phyloP scores from a whole-genome alignment of 2,329 filamentous ascomycete genomes.

The Pseudocercospora musae region DNA sequence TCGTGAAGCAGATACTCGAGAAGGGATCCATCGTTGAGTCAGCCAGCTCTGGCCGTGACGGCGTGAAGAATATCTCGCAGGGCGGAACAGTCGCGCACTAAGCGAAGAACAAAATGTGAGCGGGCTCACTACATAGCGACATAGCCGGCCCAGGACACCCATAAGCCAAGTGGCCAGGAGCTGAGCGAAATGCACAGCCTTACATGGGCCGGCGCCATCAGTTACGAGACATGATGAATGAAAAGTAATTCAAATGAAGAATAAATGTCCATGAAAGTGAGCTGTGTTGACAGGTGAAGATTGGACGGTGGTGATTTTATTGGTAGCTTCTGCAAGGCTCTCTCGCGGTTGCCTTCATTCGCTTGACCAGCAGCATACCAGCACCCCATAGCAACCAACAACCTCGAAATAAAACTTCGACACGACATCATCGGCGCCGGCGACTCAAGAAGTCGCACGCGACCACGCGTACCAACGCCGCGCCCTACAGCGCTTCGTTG shows the following conservation, averaged over 20 bases:
- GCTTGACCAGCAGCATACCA: not conserved
- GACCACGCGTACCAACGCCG: not conserved
- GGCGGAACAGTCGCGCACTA: constrained; percentile 35
- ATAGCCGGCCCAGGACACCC: not conserved
- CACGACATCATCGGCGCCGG: not conserved
- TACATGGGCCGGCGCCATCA: not conserved
- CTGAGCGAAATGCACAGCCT: not conserved
- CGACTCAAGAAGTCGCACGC: not conserved
- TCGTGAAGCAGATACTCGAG: constrained; percentile 76
- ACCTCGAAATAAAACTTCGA: not conserved
- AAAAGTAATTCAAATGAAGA: constrained; percentile 2
- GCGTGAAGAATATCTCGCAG: constrained; percentile 42
- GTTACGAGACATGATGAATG: constrained; percentile 21
- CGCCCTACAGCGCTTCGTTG: not conserved
- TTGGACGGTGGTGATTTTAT: not conserved
- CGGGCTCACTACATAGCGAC: not conserved
- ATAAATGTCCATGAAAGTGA: not conserved
- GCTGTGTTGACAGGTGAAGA: not conserved
- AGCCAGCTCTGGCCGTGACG: constrained; percentile 40
- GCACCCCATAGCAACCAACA: not conserved
- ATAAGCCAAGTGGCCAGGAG: not conserved
- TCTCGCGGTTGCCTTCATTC: not conserved
- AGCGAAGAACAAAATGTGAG: not conserved
- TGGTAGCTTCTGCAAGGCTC: not conserved
- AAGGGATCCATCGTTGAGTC: constrained; percentile 66